phyloP scores from a whole-genome alignment of 305 asterid genomes.

The Ruellia speciosa region DNA sequence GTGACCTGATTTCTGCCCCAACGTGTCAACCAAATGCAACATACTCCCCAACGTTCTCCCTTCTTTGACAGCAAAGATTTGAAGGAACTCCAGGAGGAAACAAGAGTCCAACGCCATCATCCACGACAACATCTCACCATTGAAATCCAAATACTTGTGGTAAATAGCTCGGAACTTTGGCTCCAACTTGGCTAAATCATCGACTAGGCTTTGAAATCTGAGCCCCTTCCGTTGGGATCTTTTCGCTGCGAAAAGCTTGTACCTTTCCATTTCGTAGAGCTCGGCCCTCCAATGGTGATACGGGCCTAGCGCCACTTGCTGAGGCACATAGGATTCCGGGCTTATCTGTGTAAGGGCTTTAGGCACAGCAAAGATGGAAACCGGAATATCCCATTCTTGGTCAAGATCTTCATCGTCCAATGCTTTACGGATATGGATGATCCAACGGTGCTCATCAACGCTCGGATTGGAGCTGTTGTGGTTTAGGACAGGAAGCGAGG shows the following conservation, averaged over 20 bases:
- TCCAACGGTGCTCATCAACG: constrained; percentile 55
- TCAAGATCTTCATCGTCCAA: constrained; percentile 49
- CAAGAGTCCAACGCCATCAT: constrained; percentile 47
- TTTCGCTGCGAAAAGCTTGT: constrained; percentile 46
- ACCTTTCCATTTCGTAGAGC: constrained; percentile 44
- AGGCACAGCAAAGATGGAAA: constrained; percentile 57
- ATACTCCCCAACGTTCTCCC: constrained; percentile 12
- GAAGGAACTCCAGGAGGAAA: constrained; percentile 41
- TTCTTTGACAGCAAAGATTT: constrained; percentile 7
- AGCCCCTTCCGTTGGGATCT: constrained; percentile 28
- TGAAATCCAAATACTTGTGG: constrained; percentile 33
- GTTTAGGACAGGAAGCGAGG: constrained; percentile 12
- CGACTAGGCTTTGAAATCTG: constrained; percentile 29
- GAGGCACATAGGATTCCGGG: constrained; percentile 58
- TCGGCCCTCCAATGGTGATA: constrained; percentile 59
- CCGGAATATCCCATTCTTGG: constrained; percentile 34
- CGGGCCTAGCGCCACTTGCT: constrained; percentile 63
- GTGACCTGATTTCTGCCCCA: constrained; percentile 24
- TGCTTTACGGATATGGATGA: constrained; percentile 49
- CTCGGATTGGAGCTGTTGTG: constrained; percentile 13
- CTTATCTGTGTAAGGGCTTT: constrained; percentile 31
- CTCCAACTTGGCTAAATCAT: constrained; percentile 26
- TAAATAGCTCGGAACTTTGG: constrained; percentile 33
- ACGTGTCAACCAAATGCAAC: constrained; percentile 7
- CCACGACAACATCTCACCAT: constrained; percentile 39